phyloP scores from a whole-genome alignment of 441 rosid genomes.

The Arabidopsis hybrid region DNA sequence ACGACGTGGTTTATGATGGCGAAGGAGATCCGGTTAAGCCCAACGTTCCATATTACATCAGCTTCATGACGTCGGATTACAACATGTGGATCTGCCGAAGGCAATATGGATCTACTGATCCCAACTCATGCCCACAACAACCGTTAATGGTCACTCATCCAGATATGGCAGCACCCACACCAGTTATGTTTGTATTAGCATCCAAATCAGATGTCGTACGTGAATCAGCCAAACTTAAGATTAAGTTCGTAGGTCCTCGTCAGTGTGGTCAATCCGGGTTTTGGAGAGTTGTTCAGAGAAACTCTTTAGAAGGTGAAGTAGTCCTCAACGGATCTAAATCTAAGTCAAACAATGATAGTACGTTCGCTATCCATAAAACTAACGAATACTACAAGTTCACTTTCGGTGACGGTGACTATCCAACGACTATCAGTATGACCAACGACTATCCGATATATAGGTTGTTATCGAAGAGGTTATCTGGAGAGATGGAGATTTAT shows the following conservation, averaged over 20 bases:
- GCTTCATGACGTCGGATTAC: conserved; percentile 29
- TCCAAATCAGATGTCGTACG: conserved; percentile 4
- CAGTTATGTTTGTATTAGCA: conserved; percentile 2
- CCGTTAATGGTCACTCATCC: conserved; percentile 42
- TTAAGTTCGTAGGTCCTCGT: conserved; percentile 5
- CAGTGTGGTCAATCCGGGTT: background rate
- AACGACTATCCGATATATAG: background rate
- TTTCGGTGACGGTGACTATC: background rate
- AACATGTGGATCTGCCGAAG: conserved; percentile 31
- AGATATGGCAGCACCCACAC: conserved; percentile 5
- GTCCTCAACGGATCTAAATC: conserved; percentile 11
- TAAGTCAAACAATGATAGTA: conserved; percentile 10
- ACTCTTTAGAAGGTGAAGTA: conserved; percentile 19
- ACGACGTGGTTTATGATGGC: conserved; percentile 18
- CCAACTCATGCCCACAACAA: conserved; percentile 35
- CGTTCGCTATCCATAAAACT: conserved; percentile 17
- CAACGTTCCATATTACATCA: conserved; percentile 29
- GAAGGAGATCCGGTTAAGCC: conserved; percentile 10
- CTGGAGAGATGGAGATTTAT: conserved; percentile 36
- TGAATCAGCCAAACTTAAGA: conserved; percentile 19
- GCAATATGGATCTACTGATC: conserved; percentile 7
- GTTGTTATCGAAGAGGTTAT: conserved; percentile 9
- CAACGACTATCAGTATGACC: conserved; percentile 26
- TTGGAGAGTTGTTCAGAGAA: conserved; percentile 31
- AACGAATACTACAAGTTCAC: conserved; percentile 31